Percentiles rank a stretch among this genome's conserved stretches.
These are phyloP conservation scores for Chaetomium globosum DNA, from an alignment of 2,329 filamentous ascomycete genomes.

Conservation along the genomic window DNA sequence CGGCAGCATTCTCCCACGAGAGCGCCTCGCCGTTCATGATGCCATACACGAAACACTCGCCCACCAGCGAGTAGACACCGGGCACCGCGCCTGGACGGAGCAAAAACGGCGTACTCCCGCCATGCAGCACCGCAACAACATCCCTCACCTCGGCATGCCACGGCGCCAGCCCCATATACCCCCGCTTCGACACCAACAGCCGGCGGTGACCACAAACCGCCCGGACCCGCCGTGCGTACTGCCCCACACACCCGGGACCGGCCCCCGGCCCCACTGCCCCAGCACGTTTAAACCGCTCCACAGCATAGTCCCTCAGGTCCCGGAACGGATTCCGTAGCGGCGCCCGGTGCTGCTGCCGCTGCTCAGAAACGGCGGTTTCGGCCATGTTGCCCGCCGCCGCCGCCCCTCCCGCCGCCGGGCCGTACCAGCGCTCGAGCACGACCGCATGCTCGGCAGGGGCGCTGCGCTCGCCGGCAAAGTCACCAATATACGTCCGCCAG, in stretches of 20 bases:
- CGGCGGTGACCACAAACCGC: not conserved
- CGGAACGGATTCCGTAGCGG: not conserved
- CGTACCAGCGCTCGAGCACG: not conserved
- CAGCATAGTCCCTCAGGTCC: not conserved
- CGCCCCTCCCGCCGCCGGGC: too few relatives aligned
- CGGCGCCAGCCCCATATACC: constrained; percentile 4
- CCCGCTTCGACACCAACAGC: not conserved
- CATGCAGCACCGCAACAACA: not conserved
- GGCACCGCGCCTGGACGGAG: not conserved
- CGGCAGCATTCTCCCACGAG: not conserved
- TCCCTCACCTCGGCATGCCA: not conserved
- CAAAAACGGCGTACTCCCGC: not conserved
- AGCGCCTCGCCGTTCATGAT: not conserved
- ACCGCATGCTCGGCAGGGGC: not conserved
- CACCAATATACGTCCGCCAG: not conserved
- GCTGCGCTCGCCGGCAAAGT: not conserved
- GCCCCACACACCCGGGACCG: not conserved
- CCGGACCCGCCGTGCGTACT: not conserved
- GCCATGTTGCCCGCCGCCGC: too few relatives aligned
- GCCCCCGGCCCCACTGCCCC: too few relatives aligned
- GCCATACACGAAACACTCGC: not conserved
- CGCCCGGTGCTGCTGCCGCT: not conserved
- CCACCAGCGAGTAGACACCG: not conserved
- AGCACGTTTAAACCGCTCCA: too few relatives aligned
- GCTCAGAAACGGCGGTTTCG: too few relatives aligned